Conservation (phyloP, 192 early-diverging fungal genomes). For the Thamnidium elegans region DNA sequence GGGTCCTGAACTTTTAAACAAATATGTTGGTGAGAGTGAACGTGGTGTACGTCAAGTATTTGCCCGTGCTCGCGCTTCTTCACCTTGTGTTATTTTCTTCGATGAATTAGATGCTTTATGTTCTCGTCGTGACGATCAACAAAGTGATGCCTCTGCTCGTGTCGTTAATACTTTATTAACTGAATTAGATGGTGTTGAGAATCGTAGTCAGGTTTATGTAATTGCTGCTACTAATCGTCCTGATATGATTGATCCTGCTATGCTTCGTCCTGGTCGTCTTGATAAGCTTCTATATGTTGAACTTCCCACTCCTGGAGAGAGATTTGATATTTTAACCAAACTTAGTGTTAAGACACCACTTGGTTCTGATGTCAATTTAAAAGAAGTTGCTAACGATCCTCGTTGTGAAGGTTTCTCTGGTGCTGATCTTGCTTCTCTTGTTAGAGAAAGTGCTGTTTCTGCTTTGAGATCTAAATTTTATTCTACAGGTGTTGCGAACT, state of each 20-base stretch:
- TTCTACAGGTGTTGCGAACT: constrained; percentile 27
- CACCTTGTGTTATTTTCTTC: constrained; percentile 97
- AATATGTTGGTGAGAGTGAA: constrained; percentile 99
- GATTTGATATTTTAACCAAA: constrained; percentile 82
- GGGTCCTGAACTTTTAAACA: constrained; percentile 96
- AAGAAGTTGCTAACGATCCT: constrained; percentile 55
- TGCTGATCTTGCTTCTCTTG: constrained; percentile 72
- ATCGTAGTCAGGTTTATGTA: constrained; percentile 86
- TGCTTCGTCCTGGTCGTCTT: constrained; percentile 94
- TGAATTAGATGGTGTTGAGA: constrained; percentile 94
- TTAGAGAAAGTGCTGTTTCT: constrained; percentile 80
- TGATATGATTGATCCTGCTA: constrained; percentile 87
- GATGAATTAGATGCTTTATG: constrained; percentile 97
- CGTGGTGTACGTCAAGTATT: constrained; percentile 94
- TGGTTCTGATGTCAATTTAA: constrained; percentile 52
- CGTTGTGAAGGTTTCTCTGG: constrained; percentile 73
- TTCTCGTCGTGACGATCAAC: constrained; percentile 83
- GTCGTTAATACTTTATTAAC: constrained; percentile 97
- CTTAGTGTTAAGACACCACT: constrained; percentile 80
- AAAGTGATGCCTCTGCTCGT: constrained; percentile 86
- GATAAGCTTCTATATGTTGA: constrained; percentile 99
- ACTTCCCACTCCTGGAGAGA: constrained; percentile 76
- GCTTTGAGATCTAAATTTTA: constrained; percentile 70
- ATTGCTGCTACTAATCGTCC: constrained; percentile 98
- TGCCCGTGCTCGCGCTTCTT: constrained; percentile 85